Base-by-base conservation (phyloP, 2,329 filamentous ascomycete genomes). In the Teratosphaeria epicoccoides region DNA sequence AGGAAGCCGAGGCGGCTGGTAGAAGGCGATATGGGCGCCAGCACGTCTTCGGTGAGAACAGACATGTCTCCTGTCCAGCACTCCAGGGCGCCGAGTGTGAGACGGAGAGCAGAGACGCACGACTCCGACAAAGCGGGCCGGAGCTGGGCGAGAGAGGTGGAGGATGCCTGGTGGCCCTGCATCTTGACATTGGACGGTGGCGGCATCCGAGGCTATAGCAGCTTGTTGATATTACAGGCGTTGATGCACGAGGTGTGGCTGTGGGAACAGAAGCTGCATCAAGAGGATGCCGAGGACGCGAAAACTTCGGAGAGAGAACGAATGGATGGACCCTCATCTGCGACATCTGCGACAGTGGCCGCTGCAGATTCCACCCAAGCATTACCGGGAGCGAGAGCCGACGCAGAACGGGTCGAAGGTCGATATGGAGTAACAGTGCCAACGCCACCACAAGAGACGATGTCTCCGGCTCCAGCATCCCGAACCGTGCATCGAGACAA, bases 161-260 rank as follows among this genome's bases (percentile, higher is more conserved):
- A 72, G 20, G 73, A 74, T 59, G 68, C 73, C 44, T 76, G 73
- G 73, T 68, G 73, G 49, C 71, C 73, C 49, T 68, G 71, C 29
- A 75, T 76, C 43, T 58, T 76, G 49, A 73, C 73, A 1, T 60
- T 74, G 40, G 68, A 77, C 63, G 74, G 75, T 47, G 74, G 75
- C 29, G 74, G 75, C 6, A 76, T 77, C 37, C 66, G 75, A 52
- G 74, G 74, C 53, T 76, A 76, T 63, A 73, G 73, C 50, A 74
- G 70, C 59, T 66, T 77, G 44, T 60, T 76, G 48, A 76, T 77
- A 24, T 59, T 77, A 43, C 65, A 74, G 57, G 67, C 63, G 17
- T 65, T 77, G 52, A 76, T 77, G 73, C 71, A 71, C 58, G 71
- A 75, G 55, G 63, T 76, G 44, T 70, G 70, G 54, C 44, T 65